A percentile compares a stretch with the other conserved stretches of the same genome.
Conservation (phyloP, 2,329 filamentous ascomycete species). For the Phialophora expanda region DNA sequence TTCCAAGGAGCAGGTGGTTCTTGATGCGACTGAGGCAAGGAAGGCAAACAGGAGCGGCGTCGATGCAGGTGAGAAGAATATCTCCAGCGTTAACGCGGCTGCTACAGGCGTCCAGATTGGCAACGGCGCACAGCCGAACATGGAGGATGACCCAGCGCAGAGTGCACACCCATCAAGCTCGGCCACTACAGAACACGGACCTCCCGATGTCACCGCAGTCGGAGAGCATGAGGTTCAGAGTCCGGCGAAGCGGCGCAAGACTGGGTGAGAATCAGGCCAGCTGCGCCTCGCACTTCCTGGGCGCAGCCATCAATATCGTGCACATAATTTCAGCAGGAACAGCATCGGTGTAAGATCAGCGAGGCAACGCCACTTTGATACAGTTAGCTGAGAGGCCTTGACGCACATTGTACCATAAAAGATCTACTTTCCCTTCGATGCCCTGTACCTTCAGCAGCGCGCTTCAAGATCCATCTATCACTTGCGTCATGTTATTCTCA, state of each 20-base stretch:
- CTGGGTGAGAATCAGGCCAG: background rate
- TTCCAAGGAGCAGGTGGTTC: background rate
- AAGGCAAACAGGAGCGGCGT: background rate
- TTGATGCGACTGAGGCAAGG: background rate
- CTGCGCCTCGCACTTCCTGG: background rate
- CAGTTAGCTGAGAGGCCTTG: background rate
- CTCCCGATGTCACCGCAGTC: background rate
- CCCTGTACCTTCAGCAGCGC: background rate
- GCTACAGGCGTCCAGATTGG: background rate
- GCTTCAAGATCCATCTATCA: background rate
- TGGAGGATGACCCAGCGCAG: background rate
- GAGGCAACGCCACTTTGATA: background rate
- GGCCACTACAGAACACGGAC: background rate
- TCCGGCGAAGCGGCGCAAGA: conserved; percentile 3
- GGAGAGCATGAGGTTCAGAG: background rate
- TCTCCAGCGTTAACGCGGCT: background rate
- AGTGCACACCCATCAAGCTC: background rate
- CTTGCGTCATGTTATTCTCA: background rate
- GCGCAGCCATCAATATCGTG: background rate
- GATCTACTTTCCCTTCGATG: background rate
- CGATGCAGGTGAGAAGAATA: background rate
- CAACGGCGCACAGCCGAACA: background rate
- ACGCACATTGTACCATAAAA: background rate
- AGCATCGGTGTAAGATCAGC: background rate
- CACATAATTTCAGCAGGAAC: background rate